Base-by-base conservation (phyloP, 1,284 basidiomycete species). In the Hymenochaete sp. region DNA sequence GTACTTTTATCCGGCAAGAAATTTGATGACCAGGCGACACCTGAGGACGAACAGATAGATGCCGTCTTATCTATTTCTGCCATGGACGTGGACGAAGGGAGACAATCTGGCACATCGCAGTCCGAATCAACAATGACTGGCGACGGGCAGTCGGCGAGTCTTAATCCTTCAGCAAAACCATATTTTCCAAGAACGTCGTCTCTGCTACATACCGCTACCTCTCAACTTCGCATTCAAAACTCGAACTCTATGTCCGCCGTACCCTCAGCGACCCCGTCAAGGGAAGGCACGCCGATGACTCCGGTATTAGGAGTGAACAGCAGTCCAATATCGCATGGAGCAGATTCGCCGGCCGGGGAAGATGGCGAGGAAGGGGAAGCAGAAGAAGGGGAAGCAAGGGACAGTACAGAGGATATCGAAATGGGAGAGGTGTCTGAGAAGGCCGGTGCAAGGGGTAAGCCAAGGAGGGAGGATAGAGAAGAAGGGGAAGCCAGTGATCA, bases 361-460 rank as follows among this genome's bases (percentile, higher is more conserved):
- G 51, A 54, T 33, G 55, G 53, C 2, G 53, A 51, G 35, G 47
- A 49, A 49, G 53, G 49, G 35, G 47, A 49, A 49, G 31, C 60
- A 56, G 46, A 52, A 46, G 38, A 55, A 53, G 48, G 44, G 48
- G 50, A 62, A 54, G 55, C 67, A 56, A 54, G 55, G 24, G 54
- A 58, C 29, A 62, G 61, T 16, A 72, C 73, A 40, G 74, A 82
- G 52, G 83, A 88, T 52, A 85, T 88, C 48, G 84, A 88, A 61
- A 87, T 88, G 84, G 84, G 84, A n/a, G 84, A 88, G 58, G 72
- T 88, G 3, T 78, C 81, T 49, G 84, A 87, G 58, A 74, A 76
- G 44, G 73, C 73, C 14, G 73, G 53, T 58, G 53, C 44, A 75
- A 73, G 14, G 21, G 21, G 13, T 35, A 35, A 5, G 8, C 32